Percentiles rank a stretch among this genome's conserved stretches.
Evolutionary conservation across 164 flowering plant genomes (phyloP).

Genomic region (Akebia trifoliata): DNA sequence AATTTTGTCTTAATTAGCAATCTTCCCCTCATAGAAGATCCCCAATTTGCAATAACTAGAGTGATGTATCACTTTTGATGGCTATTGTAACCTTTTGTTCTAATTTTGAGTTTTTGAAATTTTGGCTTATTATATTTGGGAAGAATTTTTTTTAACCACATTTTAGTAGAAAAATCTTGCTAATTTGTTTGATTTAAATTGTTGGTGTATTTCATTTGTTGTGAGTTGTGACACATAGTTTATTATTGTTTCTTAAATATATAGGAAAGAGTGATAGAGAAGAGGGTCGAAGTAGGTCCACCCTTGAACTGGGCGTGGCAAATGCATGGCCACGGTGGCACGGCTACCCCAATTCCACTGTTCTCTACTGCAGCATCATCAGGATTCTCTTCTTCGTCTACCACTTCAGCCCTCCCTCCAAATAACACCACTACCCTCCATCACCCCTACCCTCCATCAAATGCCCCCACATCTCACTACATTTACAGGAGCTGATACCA

Average conservation of each 20-base stretch:
- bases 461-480: slow-evolving; percentile 22
- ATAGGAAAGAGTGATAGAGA: slow-evolving; percentile 38
- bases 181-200: too few species aligned
- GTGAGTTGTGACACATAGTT: too few species aligned
- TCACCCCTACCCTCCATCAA: slow-evolving; percentile 19
- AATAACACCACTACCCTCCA: slow-evolving; percentile 15
- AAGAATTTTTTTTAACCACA: too few species aligned
- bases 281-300: slow-evolving; percentile 25
- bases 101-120: too few species aligned
- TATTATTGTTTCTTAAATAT: too few species aligned
- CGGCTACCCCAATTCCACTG: slow-evolving; percentile 25
- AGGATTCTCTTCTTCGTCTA: slow-evolving; percentile 60
- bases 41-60: not conserved
- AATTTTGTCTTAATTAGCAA: not conserved
- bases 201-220: too few species aligned
- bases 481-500: slow-evolving; percentile 20
- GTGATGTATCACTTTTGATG: not conserved
- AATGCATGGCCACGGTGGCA: slow-evolving; percentile 24
- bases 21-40: not conserved
- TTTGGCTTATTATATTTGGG: too few species aligned
- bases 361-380: slow-evolving; percentile 87
- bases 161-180: too few species aligned
- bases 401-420: slow-evolving; percentile 31
- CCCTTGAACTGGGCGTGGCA: slow-evolving; percentile 48
- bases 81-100: too few species aligned